Evolutionary conservation across 2,329 filamentous ascomycete genomes (phyloP).

Genomic region (Colletotrichum sojae): DNA sequence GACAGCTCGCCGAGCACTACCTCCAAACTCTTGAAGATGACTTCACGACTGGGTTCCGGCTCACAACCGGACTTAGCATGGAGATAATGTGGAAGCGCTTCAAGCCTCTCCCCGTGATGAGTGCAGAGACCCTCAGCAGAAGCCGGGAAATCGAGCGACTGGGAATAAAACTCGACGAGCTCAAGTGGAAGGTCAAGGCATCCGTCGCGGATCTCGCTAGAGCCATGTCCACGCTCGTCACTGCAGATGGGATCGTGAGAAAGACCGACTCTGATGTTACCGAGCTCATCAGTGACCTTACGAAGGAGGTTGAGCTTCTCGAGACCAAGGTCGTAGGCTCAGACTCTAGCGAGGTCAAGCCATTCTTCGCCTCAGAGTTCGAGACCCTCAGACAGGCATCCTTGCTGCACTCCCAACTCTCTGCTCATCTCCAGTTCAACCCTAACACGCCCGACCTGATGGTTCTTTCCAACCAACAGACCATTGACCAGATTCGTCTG

Average conservation of each 20-base stretch:
- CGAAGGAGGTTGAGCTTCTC: constrained; percentile 65
- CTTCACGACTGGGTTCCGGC: constrained; percentile 79
- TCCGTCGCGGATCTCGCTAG: constrained; percentile 66
- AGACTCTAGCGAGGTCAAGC: constrained; percentile 57
- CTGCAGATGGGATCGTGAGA: constrained; percentile 71
- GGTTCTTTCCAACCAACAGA: constrained; percentile 64
- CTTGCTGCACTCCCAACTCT: constrained; percentile 55
- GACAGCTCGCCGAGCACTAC: constrained; percentile 57
- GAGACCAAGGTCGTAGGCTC: constrained; percentile 59
- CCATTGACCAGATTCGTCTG: constrained; percentile 59
- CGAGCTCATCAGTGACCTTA: constrained; percentile 64
- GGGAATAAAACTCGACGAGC: constrained; percentile 70
- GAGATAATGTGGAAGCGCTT: constrained; percentile 82
- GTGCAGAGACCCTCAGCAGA: constrained; percentile 60
- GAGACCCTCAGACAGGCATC: constrained; percentile 69
- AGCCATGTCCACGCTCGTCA: constrained; percentile 68
- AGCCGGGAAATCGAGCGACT: constrained; percentile 68
- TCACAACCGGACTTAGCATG: constrained; percentile 85
- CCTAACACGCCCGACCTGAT: constrained; percentile 55
- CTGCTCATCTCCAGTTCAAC: constrained; percentile 7
- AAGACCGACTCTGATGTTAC: constrained; percentile 57
- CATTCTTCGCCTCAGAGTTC: constrained; percentile 70
- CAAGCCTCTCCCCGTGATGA: constrained; percentile 72
- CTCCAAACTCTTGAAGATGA: constrained; percentile 62
- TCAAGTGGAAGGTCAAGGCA: constrained; percentile 71